Base-by-base conservation (phyloP, 352 stramenopile species). In the Aphanomyces euteiches region DNA sequence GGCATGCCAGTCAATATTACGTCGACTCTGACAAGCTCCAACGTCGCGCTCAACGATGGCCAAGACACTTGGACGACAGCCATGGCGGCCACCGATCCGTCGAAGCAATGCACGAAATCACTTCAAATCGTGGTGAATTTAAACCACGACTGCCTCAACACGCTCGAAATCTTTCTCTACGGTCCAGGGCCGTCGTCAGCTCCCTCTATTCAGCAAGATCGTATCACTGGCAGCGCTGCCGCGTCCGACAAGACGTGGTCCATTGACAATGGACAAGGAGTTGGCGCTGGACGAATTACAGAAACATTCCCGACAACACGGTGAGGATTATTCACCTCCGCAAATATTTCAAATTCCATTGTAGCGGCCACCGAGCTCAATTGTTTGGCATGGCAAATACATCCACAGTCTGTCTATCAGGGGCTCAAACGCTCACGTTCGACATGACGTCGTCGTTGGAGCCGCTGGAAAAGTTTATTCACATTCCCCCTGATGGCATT, bases 151-250 rank as follows among this genome's bases (percentile, higher is more conserved):
- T 92, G 83, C 36, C 66, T 66, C 0, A 80, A 90, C 34, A 81
- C 76, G 5, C 78, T 92, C 4, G 69, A 69, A 3, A 70, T 92
- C 34, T 76, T 87, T 48, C 64, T 92, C 15, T 79, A 88, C 34
- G 84, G 84, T 4, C 84, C 84, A 5, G 83, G 84, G 7, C 78
- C 84, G 28, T 77, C 78, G 3, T 87, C 79, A 3, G 84, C 83
- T 47, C 78, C 84, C 0, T 73, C 80, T 21, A 75, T 81, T 1
- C 82, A 89, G 34, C 77, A 86, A 39, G 72, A 66, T 4, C 68
- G 73, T 34, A 76, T 76, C 38, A 85, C 80, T 7, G 78, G 80
- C 7, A 50, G 78, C 0, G 66, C 80, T 56, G 80, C 77, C 1
- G 76, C 83, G 47, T 59, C 61, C 12, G 79, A 89, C 53, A 77